Percentiles rank a stretch among this genome's conserved stretches.
These are phyloP conservation scores for Leptosphaerulina australis DNA, from an alignment of 2,329 filamentous ascomycete species.

Conservation along the genomic window DNA sequence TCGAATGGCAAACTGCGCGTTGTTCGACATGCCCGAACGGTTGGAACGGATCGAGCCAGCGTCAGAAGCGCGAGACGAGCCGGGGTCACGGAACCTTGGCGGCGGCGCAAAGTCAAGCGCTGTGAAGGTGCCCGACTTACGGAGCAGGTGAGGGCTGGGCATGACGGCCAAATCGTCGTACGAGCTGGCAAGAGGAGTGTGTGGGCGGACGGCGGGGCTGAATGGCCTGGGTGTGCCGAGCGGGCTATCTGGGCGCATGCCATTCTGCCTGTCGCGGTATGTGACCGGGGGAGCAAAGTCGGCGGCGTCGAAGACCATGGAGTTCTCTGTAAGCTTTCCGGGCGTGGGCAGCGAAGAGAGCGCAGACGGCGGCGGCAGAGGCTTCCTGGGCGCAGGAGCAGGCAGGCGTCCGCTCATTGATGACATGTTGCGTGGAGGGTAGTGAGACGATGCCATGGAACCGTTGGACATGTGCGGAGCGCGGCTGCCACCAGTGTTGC, in stretches of 20 bases:
- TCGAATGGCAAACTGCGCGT: conserved; percentile 73
- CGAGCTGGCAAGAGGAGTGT: conserved; percentile 78
- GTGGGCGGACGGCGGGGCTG: conserved; percentile 71
- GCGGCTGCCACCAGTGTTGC: conserved; percentile 36
- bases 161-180: conserved; percentile 86
- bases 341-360: conserved; percentile 83
- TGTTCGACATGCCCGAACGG: conserved; percentile 75
- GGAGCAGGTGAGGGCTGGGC: conserved; percentile 81
- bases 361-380: conserved; percentile 72
- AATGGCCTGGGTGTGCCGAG: conserved; percentile 68
- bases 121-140: conserved; percentile 80
- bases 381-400: conserved; percentile 56
- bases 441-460: conserved; percentile 55
- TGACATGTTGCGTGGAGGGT: conserved; percentile 50
- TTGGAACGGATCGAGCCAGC: conserved; percentile 67
- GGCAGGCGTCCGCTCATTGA: conserved; percentile 48
- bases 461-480: conserved; percentile 56
- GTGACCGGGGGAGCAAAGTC: conserved; percentile 83
- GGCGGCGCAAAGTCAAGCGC: conserved; percentile 81
- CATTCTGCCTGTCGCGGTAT: conserved; percentile 68
- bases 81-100: conserved; percentile 66
- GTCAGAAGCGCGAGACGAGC: conserved; percentile 49
- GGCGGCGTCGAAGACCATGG: conserved; percentile 69
- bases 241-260: conserved; percentile 66
- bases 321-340: conserved; percentile 80